Percentiles rank a stretch among this genome's conserved stretches.
Conservation (phyloP, 73 alveolate species). For the Loxodes magnus region DNA sequence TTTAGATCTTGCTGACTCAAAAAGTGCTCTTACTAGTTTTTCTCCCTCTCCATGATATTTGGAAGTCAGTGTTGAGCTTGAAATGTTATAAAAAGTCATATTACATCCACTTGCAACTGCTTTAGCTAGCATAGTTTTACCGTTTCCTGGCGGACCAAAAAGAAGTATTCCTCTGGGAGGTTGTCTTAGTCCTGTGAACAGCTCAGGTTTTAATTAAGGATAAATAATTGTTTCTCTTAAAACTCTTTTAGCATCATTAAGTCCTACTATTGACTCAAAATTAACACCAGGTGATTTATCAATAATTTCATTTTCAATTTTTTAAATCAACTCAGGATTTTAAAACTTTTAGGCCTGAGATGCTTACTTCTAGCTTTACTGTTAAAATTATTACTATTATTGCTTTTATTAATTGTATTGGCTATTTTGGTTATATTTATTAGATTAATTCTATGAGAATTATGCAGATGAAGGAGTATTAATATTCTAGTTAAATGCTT, state of each 20-base stretch:
- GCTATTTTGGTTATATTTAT: not conserved
- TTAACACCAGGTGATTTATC: conserved; percentile 62
- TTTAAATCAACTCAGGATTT: not conserved
- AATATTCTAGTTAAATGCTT: not conserved
- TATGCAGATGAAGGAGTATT: not conserved
- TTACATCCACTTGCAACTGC: conserved; percentile 78
- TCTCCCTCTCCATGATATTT: conserved; percentile 72
- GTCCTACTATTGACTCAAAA: conserved; percentile 83
- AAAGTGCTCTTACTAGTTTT: conserved; percentile 50
- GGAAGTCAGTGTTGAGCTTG: conserved; percentile 68
- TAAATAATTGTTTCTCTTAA: conserved; percentile 77
- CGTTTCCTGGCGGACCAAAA: conserved; percentile 94
- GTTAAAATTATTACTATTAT: not conserved
- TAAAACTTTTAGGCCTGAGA: not conserved
- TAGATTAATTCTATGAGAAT: not conserved
- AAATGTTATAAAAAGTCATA: conserved; percentile 78
- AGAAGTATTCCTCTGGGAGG: conserved; percentile 94
- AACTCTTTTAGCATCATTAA: conserved; percentile 66
- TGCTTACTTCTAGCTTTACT: not conserved
- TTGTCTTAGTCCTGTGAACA: conserved; percentile 76
- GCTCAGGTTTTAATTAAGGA: conserved; percentile 78
- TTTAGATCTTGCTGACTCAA: conserved; percentile 73
- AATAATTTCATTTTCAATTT: conserved; percentile 55
- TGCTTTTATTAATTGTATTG: not conserved
- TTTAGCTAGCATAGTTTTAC: conserved; percentile 92